Evolutionary conservation across 352 stramenopile species (phyloP).

Genomic region (Blastocystis hominis): DNA sequence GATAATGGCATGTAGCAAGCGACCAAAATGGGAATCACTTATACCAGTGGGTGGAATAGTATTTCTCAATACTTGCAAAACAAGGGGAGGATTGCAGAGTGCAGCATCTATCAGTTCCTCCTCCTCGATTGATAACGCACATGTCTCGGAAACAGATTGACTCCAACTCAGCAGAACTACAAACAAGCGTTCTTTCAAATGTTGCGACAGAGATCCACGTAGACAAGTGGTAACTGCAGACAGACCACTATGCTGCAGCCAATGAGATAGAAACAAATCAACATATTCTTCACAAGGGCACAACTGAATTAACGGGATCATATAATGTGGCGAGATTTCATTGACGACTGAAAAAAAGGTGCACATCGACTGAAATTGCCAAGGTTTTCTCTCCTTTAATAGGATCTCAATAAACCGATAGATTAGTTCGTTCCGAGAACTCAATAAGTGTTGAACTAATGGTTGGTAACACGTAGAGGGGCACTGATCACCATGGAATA

Average conservation of each 20-base stretch:
- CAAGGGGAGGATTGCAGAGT: background rate
- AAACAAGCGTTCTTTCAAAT: background rate
- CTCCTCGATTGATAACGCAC: background rate
- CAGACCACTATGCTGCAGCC: background rate
- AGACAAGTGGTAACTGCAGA: background rate
- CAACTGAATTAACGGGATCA: background rate
- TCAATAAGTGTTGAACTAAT: background rate
- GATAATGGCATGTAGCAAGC: background rate
- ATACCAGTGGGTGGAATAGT: background rate
- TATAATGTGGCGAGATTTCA: background rate
- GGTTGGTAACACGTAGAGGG: background rate
- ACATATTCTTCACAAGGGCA: background rate
- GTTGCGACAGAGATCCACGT: background rate
- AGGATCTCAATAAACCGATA: background rate
- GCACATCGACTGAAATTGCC: background rate
- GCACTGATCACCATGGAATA: background rate
- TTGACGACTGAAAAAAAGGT: background rate
- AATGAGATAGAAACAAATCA: background rate
- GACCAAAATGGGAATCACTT: background rate
- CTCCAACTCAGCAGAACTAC: background rate
- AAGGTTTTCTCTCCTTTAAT: background rate
- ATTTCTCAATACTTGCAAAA: background rate
- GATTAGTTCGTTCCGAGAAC: background rate
- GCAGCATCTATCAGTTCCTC: background rate
- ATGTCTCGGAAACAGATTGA: background rate